Evolutionary conservation across 1,284 basidiomycete genomes (phyloP).

Genomic region (Boletus subluridellus): DNA sequence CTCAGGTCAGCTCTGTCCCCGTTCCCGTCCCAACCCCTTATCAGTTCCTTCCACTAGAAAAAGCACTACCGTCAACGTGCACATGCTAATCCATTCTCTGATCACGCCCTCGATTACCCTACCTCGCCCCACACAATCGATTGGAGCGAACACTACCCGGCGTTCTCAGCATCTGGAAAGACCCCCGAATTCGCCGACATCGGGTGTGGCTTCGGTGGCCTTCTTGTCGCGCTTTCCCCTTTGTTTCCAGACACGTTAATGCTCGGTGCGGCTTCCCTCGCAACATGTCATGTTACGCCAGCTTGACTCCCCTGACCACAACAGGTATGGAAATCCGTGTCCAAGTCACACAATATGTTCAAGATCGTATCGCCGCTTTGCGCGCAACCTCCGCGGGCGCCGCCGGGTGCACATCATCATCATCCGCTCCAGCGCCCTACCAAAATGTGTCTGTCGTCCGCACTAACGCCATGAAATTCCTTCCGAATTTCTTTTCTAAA

Average conservation of each 20-base stretch:
- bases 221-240: slow-evolving; percentile 87
- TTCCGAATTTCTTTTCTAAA: slow-evolving; percentile 94
- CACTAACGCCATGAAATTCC: slow-evolving; percentile 98
- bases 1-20: slow-evolving; percentile 23
- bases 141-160: slow-evolving; percentile 85
- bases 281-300: background rate
- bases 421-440: slow-evolving; percentile 46
- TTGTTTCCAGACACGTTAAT: slow-evolving; percentile 91
- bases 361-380: slow-evolving; percentile 89
- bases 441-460: slow-evolving; percentile 94
- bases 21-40: background rate
- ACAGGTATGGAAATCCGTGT: slow-evolving; percentile 96
- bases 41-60: slow-evolving; percentile 56
- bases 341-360: slow-evolving; percentile 94
- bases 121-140: slow-evolving; percentile 75
- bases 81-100: slow-evolving; percentile 97
- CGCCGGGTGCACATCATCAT: slow-evolving; percentile 21
- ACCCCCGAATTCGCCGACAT: slow-evolving; percentile 94
- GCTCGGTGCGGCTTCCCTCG: slow-evolving; percentile 65
- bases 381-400: slow-evolving; percentile 51
- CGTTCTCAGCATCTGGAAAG: slow-evolving; percentile 55
- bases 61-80: slow-evolving; percentile 95
- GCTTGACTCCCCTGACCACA: slow-evolving; percentile 1
- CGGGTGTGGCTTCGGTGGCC: slow-evolving; percentile 96
- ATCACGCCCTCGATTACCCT: slow-evolving; percentile 92